Percentiles rank a stretch among this genome's conserved stretches.
phyloP scores from a whole-genome alignment of 1,139 yeast species.

The Nakaseomyces glabratus region DNA sequence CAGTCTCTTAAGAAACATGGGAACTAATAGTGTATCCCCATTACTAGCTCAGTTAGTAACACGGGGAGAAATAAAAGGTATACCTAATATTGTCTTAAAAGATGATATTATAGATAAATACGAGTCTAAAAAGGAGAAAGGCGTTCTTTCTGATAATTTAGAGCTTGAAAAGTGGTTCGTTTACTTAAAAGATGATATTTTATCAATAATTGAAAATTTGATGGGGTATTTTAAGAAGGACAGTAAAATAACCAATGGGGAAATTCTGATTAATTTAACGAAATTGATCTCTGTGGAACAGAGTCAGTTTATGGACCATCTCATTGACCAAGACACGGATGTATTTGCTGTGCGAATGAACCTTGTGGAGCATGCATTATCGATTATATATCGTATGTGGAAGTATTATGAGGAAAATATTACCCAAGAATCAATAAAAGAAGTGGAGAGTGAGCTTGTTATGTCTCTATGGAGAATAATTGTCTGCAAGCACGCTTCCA shows the following conservation, averaged over 20 bases:
- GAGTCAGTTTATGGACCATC: conserved; percentile 18
- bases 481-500: conserved; percentile 18
- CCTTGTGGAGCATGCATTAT: conserved; percentile 19
- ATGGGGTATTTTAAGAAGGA: conserved; percentile 16
- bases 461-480: conserved; percentile 26
- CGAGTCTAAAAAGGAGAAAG: conserved; percentile 7
- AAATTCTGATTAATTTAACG: conserved; percentile 20
- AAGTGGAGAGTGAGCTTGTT: conserved; percentile 23
- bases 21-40: conserved; percentile 19
- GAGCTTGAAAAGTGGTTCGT: conserved; percentile 24
- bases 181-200: conserved; percentile 19
- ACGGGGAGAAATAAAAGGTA: conserved; percentile 16
- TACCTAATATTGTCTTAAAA: conserved; percentile 25
- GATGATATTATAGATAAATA: conserved; percentile 15
- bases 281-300: conserved; percentile 24
- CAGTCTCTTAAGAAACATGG: conserved; percentile 25
- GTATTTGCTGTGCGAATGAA: conserved; percentile 17
- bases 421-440: conserved; percentile 16
- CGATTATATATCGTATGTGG: conserved; percentile 24
- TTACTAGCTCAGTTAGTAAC: conserved; percentile 21
- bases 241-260: conserved; percentile 15
- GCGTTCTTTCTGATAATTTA: conserved; percentile 9
- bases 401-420: conserved; percentile 15
- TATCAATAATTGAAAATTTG: conserved; percentile 22
- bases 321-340: conserved; percentile 21